Evolutionary conservation across 345 rosid species (phyloP), one percentile per base, ranked within the genome.

Genomic region (Eucalyptus viminalis): DNA sequence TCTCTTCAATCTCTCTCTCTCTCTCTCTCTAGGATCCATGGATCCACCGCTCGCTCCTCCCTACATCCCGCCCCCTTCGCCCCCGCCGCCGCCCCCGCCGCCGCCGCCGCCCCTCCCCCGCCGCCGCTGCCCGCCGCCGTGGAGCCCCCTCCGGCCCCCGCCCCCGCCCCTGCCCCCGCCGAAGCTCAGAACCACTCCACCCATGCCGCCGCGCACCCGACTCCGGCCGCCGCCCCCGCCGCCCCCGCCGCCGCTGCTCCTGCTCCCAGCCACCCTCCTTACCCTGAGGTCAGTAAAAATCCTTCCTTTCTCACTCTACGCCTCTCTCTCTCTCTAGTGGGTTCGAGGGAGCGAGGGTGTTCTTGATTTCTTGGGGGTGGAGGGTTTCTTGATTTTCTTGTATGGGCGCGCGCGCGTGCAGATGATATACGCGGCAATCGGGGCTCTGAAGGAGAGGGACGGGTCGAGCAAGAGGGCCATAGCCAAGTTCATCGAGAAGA

Each of bases 401-500:
- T 24, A 22, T 40, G 40, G 6, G 17, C 34, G 27, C 67, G 51
- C 45, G 29, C 3, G 17, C 49, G n/a, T n/a, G 37, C 87, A 97
- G 99, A 95, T 97, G 98, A 97, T 97, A 80, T 88, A 51, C 44
- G 90, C 90, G n/a, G 99, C 99, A 81, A 95, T 97, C 60, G 69
- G 92, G 76, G 95, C 95, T 86, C 90, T 96, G 89, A 96, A 94
- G 58, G 97, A 96, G 88, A 91, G 88, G 11, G 93, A 95, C 19
- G 99, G 99, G 72, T 97, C 99, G 49, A 97, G 97, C 91, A 97
- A 92, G 94, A 49, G 92, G 87, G 96, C 98, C n/a, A 97, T 97
- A 86, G 90, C 96, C 15, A 95, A 94, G 92, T 94, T 92, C 91
- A 95, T 97, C 49, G 94, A 94, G 92, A 86, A 89, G 89, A 90